Percentiles rank a stretch among this genome's conserved stretches.
These are phyloP conservation scores for Cucurbita pepo DNA, from an alignment of 306 rosid species.

Conservation along the genomic window DNA sequence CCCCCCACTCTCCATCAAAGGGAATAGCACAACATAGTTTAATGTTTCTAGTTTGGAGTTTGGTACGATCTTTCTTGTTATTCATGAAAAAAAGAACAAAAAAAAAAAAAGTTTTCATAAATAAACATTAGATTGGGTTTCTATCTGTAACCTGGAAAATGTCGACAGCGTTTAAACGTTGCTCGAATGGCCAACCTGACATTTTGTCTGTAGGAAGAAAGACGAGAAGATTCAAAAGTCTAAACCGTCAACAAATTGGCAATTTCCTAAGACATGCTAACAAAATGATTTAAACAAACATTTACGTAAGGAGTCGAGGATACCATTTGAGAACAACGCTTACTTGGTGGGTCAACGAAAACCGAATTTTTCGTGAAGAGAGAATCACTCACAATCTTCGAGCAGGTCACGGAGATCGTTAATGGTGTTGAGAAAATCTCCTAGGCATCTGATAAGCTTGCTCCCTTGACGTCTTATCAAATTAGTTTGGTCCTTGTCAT, in stretches of 20 bases:
- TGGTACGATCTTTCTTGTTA: not conserved
- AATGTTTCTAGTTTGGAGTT: slow-evolving; percentile 1
- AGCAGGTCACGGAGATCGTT: slow-evolving; percentile 15
- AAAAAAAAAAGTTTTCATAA: not conserved
- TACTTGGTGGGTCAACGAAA: not conserved
- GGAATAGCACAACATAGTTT: not conserved
- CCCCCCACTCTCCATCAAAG: not conserved
- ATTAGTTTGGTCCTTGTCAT: not conserved
- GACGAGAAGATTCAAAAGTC: not conserved
- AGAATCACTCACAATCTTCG: slow-evolving; percentile 11
- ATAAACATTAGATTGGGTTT: not conserved
- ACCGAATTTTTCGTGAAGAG: not conserved
- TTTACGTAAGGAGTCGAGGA: not conserved
- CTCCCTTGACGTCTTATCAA: slow-evolving; percentile 23
- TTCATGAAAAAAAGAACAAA: not conserved
- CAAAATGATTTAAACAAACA: not conserved
- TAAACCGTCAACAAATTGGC: not conserved
- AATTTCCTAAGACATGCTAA: not conserved
- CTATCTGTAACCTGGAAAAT: not conserved
- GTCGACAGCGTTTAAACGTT: not conserved
- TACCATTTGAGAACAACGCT: not conserved
- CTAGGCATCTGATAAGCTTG: slow-evolving; percentile 28
- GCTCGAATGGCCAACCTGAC: not conserved
- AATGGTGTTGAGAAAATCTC: slow-evolving; percentile 23
- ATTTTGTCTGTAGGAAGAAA: not conserved